A percentile compares a stretch with the other conserved stretches of the same genome.
phyloP scores from a whole-genome alignment of 2,329 filamentous ascomycete genomes.

The Chrysoporthe cubensis region DNA sequence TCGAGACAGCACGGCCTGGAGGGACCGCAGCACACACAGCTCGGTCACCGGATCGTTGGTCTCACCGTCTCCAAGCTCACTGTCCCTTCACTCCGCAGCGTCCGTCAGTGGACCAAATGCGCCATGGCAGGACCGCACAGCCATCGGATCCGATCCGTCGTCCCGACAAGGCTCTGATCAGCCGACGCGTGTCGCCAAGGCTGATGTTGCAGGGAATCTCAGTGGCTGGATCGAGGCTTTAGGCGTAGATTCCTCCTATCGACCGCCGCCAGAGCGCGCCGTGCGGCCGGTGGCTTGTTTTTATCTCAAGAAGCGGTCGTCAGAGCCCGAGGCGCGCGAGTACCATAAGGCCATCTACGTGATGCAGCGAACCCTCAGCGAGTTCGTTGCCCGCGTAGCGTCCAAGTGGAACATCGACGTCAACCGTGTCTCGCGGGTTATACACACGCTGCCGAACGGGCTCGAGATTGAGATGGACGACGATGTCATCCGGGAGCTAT shows the following conservation, averaged over 20 bases:
- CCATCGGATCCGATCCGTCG: constrained; percentile 48
- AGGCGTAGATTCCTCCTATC: constrained; percentile 85
- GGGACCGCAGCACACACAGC: constrained; percentile 55
- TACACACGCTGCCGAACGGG: constrained; percentile 74
- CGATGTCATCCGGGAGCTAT: constrained; percentile 80
- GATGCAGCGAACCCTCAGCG: constrained; percentile 72
- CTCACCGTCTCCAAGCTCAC: constrained; percentile 68
- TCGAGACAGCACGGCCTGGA: constrained; percentile 55
- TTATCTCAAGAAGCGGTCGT: constrained; percentile 67
- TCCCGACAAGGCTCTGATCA: constrained; percentile 55
- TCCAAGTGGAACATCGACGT: constrained; percentile 82
- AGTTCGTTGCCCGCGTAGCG: constrained; percentile 74
- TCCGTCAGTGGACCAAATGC: constrained; percentile 46
- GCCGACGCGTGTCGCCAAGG: constrained; percentile 54
- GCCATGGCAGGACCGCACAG: constrained; percentile 63
- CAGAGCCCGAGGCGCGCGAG: constrained; percentile 56
- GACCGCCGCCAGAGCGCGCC: constrained; percentile 72
- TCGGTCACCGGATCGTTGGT: constrained; percentile 66
- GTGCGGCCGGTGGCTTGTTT: constrained; percentile 84
- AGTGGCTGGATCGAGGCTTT: constrained; percentile 89
- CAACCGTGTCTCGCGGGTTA: constrained; percentile 68
- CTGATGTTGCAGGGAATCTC: constrained; percentile 66
- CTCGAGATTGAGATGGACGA: constrained; percentile 88
- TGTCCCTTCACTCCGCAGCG: constrained; percentile 63
- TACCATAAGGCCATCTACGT: constrained; percentile 88